Percentiles rank a stretch among this genome's conserved stretches.
Evolutionary conservation across 177 flowering plant genomes (phyloP).

Genomic region (Vitis hybrid): DNA sequence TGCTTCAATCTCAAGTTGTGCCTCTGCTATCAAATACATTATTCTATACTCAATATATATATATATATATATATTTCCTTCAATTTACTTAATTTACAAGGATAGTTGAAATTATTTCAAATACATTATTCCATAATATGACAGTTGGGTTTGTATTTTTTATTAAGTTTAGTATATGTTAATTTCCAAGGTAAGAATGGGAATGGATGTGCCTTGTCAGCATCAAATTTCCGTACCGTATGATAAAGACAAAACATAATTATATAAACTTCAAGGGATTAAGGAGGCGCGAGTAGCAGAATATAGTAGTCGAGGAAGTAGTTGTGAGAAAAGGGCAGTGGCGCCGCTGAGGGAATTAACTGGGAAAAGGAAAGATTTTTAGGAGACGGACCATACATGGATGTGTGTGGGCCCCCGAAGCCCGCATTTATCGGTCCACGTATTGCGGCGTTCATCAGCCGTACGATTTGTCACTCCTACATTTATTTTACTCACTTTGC

Average conservation of each 20-base stretch:
- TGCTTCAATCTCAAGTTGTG: conserved; percentile 33
- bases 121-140: background rate
- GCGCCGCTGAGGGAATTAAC: background rate
- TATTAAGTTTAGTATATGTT: no score
- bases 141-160: background rate
- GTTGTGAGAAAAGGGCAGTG: background rate
- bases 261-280: no score
- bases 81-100: no score
- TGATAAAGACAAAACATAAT: no score
- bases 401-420: conserved; percentile 4
- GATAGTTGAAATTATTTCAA: no score
- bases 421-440: conserved; percentile 41
- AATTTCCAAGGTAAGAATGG: no score
- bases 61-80: no score
- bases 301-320: background rate
- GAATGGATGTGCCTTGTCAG: no score
- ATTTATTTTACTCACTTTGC: background rate
- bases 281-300: no score
- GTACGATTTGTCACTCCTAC: conserved; percentile 16
- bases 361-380: no score
- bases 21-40: background rate
- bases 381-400: background rate
- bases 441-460: conserved; percentile 41
- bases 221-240: no score
- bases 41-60: background rate